These are phyloP conservation scores for Nakataea oryzae DNA, from an alignment of 2,329 filamentous ascomycete species.

Conservation along the genomic window DNA sequence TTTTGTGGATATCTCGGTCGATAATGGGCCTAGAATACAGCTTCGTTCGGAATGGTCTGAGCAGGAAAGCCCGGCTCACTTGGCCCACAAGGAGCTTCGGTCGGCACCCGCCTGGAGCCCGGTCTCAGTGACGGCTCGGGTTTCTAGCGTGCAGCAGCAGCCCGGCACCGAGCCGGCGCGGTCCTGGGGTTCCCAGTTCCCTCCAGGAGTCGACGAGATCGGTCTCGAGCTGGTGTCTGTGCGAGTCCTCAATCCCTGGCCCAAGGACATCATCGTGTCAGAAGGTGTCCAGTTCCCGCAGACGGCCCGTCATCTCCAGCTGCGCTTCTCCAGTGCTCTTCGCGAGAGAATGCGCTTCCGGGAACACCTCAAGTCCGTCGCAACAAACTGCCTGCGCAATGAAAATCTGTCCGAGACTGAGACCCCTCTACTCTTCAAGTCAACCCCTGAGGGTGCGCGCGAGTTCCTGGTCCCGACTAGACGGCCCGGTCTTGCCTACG, in stretches of 20 bases:
- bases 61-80: constrained; percentile 21
- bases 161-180: neutral
- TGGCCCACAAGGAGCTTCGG: constrained; percentile 29
- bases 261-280: constrained; percentile 66
- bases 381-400: constrained; percentile 22
- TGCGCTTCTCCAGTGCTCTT: constrained; percentile 63
- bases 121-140: constrained; percentile 34
- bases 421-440: constrained; percentile 92
- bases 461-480: constrained; percentile 92
- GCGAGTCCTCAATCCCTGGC: constrained; percentile 60
- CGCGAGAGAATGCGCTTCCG: constrained; percentile 62
- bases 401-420: constrained; percentile 70
- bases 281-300: constrained; percentile 63
- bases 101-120: constrained; percentile 39
- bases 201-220: constrained; percentile 18
- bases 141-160: constrained; percentile 12
- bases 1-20: constrained; percentile 49
- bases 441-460: constrained; percentile 86
- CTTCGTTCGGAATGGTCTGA: constrained; percentile 28
- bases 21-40: constrained; percentile 23
- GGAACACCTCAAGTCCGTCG: constrained; percentile 41
- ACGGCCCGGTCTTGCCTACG: constrained; percentile 67
- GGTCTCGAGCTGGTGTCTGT: constrained; percentile 56
- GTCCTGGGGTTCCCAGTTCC: constrained; percentile 7
- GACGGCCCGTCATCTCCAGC: constrained; percentile 70